Conservation (phyloP, 1,284 basidiomycete genomes). For the Ustilago sp. region DNA sequence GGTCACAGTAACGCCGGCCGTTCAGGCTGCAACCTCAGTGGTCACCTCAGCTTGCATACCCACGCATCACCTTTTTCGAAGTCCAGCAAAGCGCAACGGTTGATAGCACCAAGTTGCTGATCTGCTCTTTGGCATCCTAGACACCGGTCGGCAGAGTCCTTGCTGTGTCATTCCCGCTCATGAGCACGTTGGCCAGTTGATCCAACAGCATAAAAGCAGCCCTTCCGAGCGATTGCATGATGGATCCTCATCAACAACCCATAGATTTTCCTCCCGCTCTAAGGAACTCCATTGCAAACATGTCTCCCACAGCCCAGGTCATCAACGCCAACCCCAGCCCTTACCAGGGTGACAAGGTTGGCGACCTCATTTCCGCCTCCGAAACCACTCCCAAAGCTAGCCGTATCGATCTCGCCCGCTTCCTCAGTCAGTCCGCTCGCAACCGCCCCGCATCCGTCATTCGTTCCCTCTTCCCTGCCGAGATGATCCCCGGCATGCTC, state of each 20-base stretch:
- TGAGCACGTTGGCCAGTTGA: no score
- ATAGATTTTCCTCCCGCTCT: neutral
- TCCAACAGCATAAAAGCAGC: neutral
- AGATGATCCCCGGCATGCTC: constrained; percentile 81
- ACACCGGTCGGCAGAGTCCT: neutral
- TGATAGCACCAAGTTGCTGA: neutral
- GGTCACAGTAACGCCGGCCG: no score
- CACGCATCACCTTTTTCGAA: neutral
- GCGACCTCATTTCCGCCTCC: constrained; percentile 24
- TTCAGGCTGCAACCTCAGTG: neutral
- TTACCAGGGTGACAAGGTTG: constrained; percentile 42
- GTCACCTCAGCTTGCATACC: neutral
- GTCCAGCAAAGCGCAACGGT: neutral
- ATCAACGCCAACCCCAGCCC: constrained; percentile 31
- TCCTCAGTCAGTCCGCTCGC: constrained; percentile 31
- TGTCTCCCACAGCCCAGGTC: constrained; percentile 45
- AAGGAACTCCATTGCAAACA: constrained; percentile 1
- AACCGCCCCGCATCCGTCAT: constrained; percentile 69
- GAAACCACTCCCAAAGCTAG: constrained; percentile 30
- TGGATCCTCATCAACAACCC: neutral
- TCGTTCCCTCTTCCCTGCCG: constrained; percentile 79
- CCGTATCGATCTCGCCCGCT: constrained; percentile 39
- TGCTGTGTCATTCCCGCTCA: no score
- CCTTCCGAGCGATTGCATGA: neutral
- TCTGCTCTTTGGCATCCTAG: neutral